Evolutionary conservation across 2,329 filamentous ascomycete species (phyloP).

Genomic region (Purpureocillium lavendulum): DNA sequence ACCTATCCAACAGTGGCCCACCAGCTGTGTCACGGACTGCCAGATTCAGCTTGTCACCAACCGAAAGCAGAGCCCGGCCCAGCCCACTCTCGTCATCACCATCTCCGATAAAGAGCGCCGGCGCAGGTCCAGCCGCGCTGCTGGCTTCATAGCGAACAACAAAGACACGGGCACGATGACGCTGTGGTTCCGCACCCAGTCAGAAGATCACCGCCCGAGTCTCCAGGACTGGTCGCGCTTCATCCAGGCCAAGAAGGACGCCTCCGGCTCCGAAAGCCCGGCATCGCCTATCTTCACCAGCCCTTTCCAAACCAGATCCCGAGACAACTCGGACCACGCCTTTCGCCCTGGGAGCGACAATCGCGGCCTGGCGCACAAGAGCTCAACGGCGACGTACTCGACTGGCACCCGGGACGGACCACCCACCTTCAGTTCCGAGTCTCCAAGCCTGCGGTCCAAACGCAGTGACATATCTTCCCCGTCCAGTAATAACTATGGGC

Average conservation of each 20-base stretch:
- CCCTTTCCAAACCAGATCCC: conserved; percentile 36
- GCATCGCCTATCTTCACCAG: conserved; percentile 45
- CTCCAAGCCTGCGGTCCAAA: conserved; percentile 52
- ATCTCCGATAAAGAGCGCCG: conserved; percentile 55
- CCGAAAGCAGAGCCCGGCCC: conserved; percentile 50
- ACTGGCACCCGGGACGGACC: conserved; percentile 39
- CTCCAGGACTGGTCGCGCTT: conserved; percentile 53
- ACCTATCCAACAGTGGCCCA: conserved; percentile 43
- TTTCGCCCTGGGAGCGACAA: conserved; percentile 36
- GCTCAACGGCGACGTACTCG: conserved; percentile 38
- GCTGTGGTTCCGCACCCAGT: conserved; percentile 47
- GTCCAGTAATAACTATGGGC: conserved; percentile 37
- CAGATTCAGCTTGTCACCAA: conserved; percentile 51
- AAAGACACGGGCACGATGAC: conserved; percentile 41
- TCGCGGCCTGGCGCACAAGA: conserved; percentile 36
- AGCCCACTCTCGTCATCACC: conserved; percentile 51
- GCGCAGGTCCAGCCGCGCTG: conserved; percentile 54
- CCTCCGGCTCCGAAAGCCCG: conserved; percentile 43
- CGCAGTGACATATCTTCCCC: conserved; percentile 55
- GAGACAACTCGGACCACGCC: conserved; percentile 32
- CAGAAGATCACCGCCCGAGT: conserved; percentile 40
- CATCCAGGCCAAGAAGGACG: conserved; percentile 37
- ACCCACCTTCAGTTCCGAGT: conserved; percentile 45
- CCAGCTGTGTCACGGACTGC: conserved; percentile 45
- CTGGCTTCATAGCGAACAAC: conserved; percentile 41